These are phyloP conservation scores for Cubamyces lactineus DNA, from an alignment of 768 basidiomycete genomes.

Conservation along the genomic window DNA sequence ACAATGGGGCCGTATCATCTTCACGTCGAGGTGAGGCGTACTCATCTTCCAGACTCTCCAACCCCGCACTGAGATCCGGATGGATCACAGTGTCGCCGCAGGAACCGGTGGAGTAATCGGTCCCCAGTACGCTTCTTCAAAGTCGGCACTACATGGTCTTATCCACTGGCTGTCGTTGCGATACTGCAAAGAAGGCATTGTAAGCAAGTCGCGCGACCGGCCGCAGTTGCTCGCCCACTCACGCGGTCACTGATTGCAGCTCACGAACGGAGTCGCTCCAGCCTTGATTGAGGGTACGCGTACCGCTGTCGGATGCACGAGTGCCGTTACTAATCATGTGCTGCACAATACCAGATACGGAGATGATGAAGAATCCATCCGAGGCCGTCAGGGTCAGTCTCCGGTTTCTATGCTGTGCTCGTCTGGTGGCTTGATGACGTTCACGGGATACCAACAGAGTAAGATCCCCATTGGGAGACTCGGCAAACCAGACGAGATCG, in stretches of 20 bases:
- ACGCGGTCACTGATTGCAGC: slow-evolving; percentile 38
- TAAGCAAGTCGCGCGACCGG: slow-evolving; percentile 31
- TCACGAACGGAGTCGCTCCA: slow-evolving; percentile 57
- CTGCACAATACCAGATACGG: slow-evolving; percentile 40
- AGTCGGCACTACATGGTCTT: slow-evolving; percentile 56
- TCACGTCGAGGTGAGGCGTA: slow-evolving; percentile 49
- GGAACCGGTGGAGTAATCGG: slow-evolving; percentile 58
- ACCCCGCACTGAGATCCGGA: background rate
- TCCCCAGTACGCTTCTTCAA: slow-evolving; percentile 60
- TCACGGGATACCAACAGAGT: slow-evolving; percentile 34
- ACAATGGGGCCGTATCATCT: slow-evolving; percentile 53
- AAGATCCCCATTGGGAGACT: slow-evolving; percentile 55
- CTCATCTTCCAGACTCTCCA: background rate
- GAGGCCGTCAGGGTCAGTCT: slow-evolving; percentile 38
- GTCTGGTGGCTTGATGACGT: background rate
- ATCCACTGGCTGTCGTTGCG: slow-evolving; percentile 57
- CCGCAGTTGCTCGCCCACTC: no score
- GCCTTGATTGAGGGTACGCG: slow-evolving; percentile 50
- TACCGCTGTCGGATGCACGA: background rate
- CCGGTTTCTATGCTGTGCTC: background rate
- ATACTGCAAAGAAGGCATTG: slow-evolving; percentile 54
- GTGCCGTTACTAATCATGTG: background rate
- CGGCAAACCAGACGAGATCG: slow-evolving; percentile 53
- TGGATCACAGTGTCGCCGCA: slow-evolving; percentile 46
- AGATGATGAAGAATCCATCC: slow-evolving; percentile 49